These are phyloP conservation scores for Apiosordaria backusii DNA, from an alignment of 495 filamentous ascomycete genomes.

Conservation along the genomic window DNA sequence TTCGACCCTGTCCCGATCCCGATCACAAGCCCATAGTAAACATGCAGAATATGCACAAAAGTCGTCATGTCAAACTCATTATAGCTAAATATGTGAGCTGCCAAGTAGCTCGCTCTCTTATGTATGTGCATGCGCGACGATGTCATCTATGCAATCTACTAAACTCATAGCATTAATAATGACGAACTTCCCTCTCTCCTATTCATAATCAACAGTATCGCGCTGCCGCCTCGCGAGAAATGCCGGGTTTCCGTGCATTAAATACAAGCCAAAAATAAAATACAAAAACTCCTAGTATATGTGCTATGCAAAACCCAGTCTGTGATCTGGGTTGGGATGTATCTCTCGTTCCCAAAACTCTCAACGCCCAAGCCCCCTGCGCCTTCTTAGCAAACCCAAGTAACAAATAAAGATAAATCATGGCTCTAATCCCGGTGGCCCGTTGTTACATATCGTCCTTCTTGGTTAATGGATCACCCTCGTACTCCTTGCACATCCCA, in stretches of 20 bases:
- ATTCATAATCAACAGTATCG: background rate
- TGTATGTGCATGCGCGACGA: background rate
- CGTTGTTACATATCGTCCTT: constrained; percentile 25
- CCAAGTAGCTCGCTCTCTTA: no score
- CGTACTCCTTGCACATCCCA: constrained; percentile 44
- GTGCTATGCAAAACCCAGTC: background rate
- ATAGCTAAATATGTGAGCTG: background rate
- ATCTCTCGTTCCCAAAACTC: background rate
- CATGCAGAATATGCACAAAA: background rate
- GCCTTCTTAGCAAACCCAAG: background rate
- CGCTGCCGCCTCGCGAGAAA: background rate
- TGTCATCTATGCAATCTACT: background rate
- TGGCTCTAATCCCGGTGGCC: background rate
- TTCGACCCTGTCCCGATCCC: no score
- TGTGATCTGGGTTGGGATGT: background rate
- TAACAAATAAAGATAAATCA: background rate
- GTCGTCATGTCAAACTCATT: background rate
- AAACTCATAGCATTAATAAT: no score
- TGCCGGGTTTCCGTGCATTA: background rate
- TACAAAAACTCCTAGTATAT: background rate
- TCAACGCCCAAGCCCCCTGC: background rate
- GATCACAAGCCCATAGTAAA: no score
- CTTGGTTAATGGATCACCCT: background rate
- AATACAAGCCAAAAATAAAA: background rate
- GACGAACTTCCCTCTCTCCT: no score